Base-by-base conservation (phyloP, 768 basidiomycete species). In the Boletus huronensis region DNA sequence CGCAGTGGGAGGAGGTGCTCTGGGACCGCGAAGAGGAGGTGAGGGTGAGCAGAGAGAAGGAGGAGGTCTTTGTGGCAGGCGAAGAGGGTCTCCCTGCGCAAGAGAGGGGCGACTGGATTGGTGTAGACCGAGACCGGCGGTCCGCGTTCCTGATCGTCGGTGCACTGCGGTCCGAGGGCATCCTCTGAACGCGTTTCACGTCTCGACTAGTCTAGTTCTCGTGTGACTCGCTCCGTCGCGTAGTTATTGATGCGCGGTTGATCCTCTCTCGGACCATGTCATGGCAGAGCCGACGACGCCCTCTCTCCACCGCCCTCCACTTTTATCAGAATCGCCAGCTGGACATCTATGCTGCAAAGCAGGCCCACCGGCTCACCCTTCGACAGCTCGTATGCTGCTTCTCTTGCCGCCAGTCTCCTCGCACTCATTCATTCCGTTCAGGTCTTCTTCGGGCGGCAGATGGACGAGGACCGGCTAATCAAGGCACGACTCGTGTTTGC, bases 311-410 rank as follows among this genome's bases (percentile, higher is more conserved):
- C 16, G 75, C 80, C 17, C 71, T 78, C 17, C 81, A 82, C 60
- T 93, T 93, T 65, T 93, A 93, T 64, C 85, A 88, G 63, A 93
- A 93, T 60, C 81, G 81, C 62, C 89, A 91, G 52, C 72, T 93
- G 47, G 91, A 93, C 62, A 71, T 85, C 2, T 91, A 88, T 78
- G 90, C 92, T 4, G 77, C 84, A 26, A 87, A 81, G 64, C 78
- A 85, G 58, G 83, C 88, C 0, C 82, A 87, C 54, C 75, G 84
- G 54, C 72, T 93, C 61, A 88, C 88, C 10, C 74, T 93, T 35
- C 77, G 91, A 58, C 91, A 93, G 64, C 80, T 93, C 62, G 90
- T 93, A 73, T 53, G 75, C 62, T 16, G 14, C 54, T 19, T 51
- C 52, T 48, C 52, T 53, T 44, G 1, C 42, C 17, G 0, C 29